Base-by-base conservation (phyloP, 805 yeast species). In the Metschnikowia shivogae region DNA sequence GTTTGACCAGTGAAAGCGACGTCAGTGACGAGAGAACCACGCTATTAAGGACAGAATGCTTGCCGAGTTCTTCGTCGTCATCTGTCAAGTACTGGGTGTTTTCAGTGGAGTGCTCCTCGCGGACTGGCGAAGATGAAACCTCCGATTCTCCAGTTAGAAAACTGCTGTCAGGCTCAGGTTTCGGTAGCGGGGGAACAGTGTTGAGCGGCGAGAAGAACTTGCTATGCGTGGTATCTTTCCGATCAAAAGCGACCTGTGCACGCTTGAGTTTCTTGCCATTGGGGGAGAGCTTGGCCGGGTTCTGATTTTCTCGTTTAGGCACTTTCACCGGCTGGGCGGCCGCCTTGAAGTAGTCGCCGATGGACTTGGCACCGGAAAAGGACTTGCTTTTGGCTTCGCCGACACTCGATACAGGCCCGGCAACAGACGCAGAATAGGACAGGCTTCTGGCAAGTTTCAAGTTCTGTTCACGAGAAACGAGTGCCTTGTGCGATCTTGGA, bases 401-500 rank as follows among this genome's bases (percentile, higher is more conserved):
- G 6, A 29, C 26, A 7, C 34, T 14, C 40, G 29, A 36, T 26
- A 14, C 5, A 3, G 45, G 12, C 7, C 28, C 6, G 11, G 36
- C 11, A 8, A 14, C 24, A 13, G 29, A 22, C 6, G 34, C 13
- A 9, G 28, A 10, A 36, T 41, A 24, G 13, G 57, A 52, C 14
- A 33, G 28, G 43, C 56, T 51, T 42, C 52, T 50, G 34, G 47
- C 28, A 19, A 41, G 36, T 13, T 50, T 36, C 36, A 73, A 49
- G 39, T 59, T 58, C 39, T 61, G 67, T 46, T 80, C 84, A 52
- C 84, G 65, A 2, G 82, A 66, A 0, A 70, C 47, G 28, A 83
- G 63, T 1, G 63, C 61, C 36, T 63, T 58, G 49, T 78, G 79
- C 1, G 80, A 70, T 43, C 76, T 70, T 1, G 97, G 97, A 60